phyloP scores from a whole-genome alignment of 2,329 filamentous ascomycete genomes.

The Diaporthe sp. region DNA sequence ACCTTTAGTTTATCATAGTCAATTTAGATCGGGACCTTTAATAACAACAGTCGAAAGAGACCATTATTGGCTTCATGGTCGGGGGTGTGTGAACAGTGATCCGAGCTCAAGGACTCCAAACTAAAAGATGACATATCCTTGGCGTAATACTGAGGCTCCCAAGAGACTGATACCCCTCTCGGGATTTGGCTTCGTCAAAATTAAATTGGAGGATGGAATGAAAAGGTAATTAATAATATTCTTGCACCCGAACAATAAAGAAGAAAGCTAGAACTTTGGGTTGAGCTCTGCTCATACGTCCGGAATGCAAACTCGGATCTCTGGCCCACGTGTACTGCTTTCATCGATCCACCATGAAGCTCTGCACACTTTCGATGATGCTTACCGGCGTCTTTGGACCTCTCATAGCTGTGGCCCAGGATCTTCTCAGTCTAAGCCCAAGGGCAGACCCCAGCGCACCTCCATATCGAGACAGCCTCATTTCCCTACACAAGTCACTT shows the following conservation, averaged over 20 bases:
- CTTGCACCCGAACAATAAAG: background rate
- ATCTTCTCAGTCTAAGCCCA: background rate
- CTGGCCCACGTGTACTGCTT: background rate
- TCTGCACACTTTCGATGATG: background rate
- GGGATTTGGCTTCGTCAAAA: background rate
- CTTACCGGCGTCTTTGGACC: background rate
- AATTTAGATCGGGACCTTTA: background rate
- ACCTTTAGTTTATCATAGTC: background rate
- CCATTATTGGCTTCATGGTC: background rate
- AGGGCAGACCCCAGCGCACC: conserved; percentile 43
- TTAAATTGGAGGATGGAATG: background rate
- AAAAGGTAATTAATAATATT: background rate
- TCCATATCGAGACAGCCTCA: conserved; percentile 64
- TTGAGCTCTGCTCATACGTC: background rate
- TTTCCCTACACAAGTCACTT: conserved; percentile 81
- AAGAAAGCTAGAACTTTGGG: background rate
- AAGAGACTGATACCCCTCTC: background rate
- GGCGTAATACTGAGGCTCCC: background rate
- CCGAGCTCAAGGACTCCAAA: background rate
- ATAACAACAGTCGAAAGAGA: accelerated
- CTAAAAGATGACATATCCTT: background rate
- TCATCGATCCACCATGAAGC: background rate
- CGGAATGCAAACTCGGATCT: background rate
- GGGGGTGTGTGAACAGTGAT: background rate
- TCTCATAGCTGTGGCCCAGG: background rate